Evolutionary conservation across 1,139 yeast genomes (phyloP).

Genomic region (Fermentozyma sake): DNA sequence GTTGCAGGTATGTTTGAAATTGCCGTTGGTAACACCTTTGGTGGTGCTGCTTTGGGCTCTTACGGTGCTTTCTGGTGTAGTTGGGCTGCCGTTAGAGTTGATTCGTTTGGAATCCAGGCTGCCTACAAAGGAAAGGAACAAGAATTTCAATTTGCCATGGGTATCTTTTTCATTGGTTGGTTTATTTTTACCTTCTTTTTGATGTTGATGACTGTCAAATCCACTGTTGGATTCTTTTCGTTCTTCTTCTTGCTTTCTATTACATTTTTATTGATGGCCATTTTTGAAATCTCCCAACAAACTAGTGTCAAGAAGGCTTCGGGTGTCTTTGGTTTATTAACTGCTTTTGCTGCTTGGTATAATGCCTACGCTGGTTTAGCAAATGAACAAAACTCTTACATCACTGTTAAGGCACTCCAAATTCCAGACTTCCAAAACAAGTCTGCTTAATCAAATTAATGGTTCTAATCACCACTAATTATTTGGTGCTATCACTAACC

Average conservation of each 20-base stretch:
- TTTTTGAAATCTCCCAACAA: slow-evolving; percentile 43
- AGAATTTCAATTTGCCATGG: slow-evolving; percentile 50
- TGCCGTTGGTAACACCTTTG: slow-evolving; percentile 79
- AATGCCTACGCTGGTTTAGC: slow-evolving; percentile 92
- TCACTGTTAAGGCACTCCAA: slow-evolving; percentile 50
- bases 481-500: too few relatives aligned
- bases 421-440: slow-evolving; percentile 37
- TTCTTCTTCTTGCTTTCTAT: slow-evolving; percentile 61
- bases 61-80: slow-evolving; percentile 91
- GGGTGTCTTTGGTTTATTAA: slow-evolving; percentile 75
- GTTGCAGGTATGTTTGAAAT: slow-evolving; percentile 77
- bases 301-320: slow-evolving; percentile 55
- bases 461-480: too few relatives aligned
- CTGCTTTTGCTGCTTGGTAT: slow-evolving; percentile 82
- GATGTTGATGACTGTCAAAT: slow-evolving; percentile 64
- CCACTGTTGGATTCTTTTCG: slow-evolving; percentile 72
- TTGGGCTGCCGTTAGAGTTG: slow-evolving; percentile 68
- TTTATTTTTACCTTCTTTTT: slow-evolving; percentile 70
- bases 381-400: slow-evolving; percentile 62
- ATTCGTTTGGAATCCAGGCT: slow-evolving; percentile 65
- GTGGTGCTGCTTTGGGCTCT: slow-evolving; percentile 79
- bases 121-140: slow-evolving; percentile 45
- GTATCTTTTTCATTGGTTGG: slow-evolving; percentile 77
- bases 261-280: slow-evolving; percentile 64
- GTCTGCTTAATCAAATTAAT: slow-evolving; percentile 3